These are phyloP conservation scores for Fulvia fulva DNA, from an alignment of 2,329 filamentous ascomycete species.

Conservation along the genomic window DNA sequence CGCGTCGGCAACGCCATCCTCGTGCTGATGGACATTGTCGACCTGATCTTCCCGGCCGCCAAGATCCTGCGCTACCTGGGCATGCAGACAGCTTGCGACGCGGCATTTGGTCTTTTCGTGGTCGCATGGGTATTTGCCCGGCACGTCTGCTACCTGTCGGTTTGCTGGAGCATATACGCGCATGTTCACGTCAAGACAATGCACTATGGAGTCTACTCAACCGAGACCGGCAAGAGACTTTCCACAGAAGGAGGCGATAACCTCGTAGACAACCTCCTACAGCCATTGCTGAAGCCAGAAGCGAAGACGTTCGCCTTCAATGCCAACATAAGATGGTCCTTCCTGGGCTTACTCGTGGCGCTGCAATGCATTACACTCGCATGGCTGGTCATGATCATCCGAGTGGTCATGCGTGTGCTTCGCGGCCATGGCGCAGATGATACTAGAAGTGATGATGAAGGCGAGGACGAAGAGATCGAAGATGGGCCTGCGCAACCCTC, in stretches of 20 bases:
- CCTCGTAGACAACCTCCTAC: conserved; percentile 58
- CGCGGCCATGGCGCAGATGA: conserved; percentile 77
- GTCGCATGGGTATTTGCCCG: conserved; percentile 77
- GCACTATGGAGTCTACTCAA: conserved; percentile 65
- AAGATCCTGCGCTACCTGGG: conserved; percentile 92
- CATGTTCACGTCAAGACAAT: conserved; percentile 59
- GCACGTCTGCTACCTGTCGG: conserved; percentile 72
- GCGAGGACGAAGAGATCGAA: conserved; percentile 56
- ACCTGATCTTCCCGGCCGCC: conserved; percentile 75
- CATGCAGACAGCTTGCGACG: conserved; percentile 71
- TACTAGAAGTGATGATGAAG: conserved; percentile 80
- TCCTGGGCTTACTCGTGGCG: conserved; percentile 70
- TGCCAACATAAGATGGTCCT: conserved; percentile 66
- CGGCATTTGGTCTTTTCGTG: conserved; percentile 81
- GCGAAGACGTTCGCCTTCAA: conserved; percentile 75
- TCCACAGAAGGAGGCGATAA: conserved; percentile 46
- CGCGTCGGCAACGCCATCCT: conserved; percentile 85
- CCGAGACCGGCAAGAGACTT: conserved; percentile 52
- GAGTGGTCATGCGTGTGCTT: conserved; percentile 76
- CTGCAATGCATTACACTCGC: conserved; percentile 76
- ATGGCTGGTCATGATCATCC: conserved; percentile 87
- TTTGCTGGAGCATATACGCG: conserved; percentile 77
- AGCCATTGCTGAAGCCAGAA: conserved; percentile 67
- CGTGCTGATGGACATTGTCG: conserved; percentile 89
- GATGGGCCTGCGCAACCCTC: conserved; percentile 23